Conservation (phyloP, 805 yeast genomes). For the Cephaloascus fragrans region DNA sequence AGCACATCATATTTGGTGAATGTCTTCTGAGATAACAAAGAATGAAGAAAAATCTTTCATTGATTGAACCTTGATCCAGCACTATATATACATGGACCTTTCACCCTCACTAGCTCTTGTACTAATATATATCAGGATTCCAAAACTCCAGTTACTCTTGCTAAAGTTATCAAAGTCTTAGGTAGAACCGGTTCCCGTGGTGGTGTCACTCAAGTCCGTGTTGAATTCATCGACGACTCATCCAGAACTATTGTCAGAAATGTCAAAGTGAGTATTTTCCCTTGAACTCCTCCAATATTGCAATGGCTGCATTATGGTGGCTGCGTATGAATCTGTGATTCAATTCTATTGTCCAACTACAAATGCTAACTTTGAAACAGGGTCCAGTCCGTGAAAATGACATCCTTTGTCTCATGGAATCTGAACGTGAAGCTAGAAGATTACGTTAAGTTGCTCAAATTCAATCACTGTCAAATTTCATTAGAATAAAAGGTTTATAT, state of each 20-base stretch:
- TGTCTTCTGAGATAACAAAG: too few relatives aligned
- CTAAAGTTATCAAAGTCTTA: constrained; percentile 98
- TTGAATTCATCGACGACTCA: constrained; percentile 91
- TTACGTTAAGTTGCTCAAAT: constrained; percentile 53
- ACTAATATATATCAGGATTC: constrained; percentile 28
- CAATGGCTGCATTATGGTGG: too few relatives aligned
- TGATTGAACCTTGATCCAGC: too few relatives aligned
- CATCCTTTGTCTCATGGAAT: constrained; percentile 98
- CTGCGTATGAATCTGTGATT: too few relatives aligned
- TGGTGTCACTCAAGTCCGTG: constrained; percentile 99
- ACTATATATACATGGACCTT: too few relatives aligned
- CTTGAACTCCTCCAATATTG: too few relatives aligned
- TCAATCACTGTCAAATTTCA: too few relatives aligned
- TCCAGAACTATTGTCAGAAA: constrained; percentile 95
- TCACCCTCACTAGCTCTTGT: too few relatives aligned
- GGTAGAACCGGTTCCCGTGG: constrained; percentile 99
- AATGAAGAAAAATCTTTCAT: too few relatives aligned
- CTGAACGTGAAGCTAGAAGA: constrained; percentile 99
- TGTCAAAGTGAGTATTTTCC: constrained; percentile 48
- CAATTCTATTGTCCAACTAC: too few relatives aligned
- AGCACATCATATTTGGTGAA: too few relatives aligned
- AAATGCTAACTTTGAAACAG: constrained; percentile 3
- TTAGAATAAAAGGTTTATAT: background rate
- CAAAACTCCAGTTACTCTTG: constrained; percentile 95
- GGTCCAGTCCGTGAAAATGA: constrained; percentile 98